Evolutionary conservation across 169 alveolate species (phyloP).

Genomic region (Cryptosporidium ryanae): DNA sequence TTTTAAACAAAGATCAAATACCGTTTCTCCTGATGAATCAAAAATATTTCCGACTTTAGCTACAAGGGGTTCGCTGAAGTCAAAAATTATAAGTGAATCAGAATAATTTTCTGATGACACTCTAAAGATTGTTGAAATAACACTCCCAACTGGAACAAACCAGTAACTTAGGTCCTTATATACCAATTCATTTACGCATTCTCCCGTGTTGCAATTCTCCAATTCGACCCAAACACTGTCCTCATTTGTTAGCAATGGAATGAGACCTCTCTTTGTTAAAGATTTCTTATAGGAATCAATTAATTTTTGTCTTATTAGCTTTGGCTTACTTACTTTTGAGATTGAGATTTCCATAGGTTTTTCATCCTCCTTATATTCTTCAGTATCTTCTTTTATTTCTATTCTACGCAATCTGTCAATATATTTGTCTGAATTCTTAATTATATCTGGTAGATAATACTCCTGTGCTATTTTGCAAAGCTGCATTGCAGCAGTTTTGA

Average conservation of each 20-base stretch:
- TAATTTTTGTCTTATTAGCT: constrained; percentile 8
- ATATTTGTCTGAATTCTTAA: constrained; percentile 30
- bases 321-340: neutral
- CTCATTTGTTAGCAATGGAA: constrained; percentile 13
- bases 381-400: neutral
- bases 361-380: neutral
- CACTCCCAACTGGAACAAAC: constrained; percentile 33
- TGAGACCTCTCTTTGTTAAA: constrained; percentile 14
- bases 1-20: constrained; percentile 11
- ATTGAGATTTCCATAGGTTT: neutral
- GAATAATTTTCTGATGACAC: constrained; percentile 26
- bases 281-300: constrained; percentile 25
- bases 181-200: constrained; percentile 37
- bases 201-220: constrained; percentile 24
- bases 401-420: constrained; percentile 38
- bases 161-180: constrained; percentile 42
- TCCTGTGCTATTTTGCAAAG: constrained; percentile 56
- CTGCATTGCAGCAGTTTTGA: constrained; percentile 45
- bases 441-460: constrained; percentile 30
- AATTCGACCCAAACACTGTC: constrained; percentile 40
- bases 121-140: constrained; percentile 10
- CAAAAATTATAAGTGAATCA: constrained; percentile 14
- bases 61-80: constrained; percentile 7
- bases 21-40: constrained; percentile 21
- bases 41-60: constrained; percentile 21